These are phyloP conservation scores for Mimosa pudica DNA, from an alignment of 306 rosid species.

Conservation along the genomic window DNA sequence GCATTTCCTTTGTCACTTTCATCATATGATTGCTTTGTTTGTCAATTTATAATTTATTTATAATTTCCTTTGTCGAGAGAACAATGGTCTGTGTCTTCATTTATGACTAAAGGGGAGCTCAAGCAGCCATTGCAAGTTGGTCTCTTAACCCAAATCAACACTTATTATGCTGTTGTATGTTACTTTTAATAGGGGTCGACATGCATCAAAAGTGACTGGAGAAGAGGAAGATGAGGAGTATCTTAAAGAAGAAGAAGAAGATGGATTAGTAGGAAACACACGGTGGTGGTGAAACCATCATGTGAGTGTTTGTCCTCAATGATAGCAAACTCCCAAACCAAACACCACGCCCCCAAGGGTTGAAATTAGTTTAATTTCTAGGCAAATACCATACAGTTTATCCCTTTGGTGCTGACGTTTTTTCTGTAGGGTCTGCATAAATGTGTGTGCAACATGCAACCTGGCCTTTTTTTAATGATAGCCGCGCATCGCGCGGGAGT, in stretches of 20 bases:
- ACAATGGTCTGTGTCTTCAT: neutral
- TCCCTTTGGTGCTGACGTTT: no score
- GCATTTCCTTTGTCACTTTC: neutral
- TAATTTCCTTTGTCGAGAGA: neutral
- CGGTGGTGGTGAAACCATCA: slow-evolving; percentile 84
- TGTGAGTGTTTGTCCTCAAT: slow-evolving; percentile 49
- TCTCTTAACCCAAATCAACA: neutral
- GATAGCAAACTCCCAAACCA: no score
- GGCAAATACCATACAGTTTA: no score
- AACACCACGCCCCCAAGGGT: no score
- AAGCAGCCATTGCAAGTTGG: neutral
- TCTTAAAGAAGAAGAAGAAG: slow-evolving; percentile 89
- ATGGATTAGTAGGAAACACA: slow-evolving; percentile 67
- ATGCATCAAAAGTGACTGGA: slow-evolving; percentile 94
- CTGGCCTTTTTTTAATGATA: no score
- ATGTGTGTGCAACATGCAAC: no score
- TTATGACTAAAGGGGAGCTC: neutral
- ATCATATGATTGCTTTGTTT: neutral
- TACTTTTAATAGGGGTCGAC: slow-evolving; percentile 77
- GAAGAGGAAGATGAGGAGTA: slow-evolving; percentile 98
- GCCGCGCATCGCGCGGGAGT: no score
- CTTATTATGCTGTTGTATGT: slow-evolving; percentile 25
- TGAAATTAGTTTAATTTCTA: no score
- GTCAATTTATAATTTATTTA: neutral
- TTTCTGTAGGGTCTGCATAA: no score